Evolutionary conservation across 768 basidiomycete genomes (phyloP), one percentile per base, ranked within the genome.

Genomic region (Termitomyces sp.): DNA sequence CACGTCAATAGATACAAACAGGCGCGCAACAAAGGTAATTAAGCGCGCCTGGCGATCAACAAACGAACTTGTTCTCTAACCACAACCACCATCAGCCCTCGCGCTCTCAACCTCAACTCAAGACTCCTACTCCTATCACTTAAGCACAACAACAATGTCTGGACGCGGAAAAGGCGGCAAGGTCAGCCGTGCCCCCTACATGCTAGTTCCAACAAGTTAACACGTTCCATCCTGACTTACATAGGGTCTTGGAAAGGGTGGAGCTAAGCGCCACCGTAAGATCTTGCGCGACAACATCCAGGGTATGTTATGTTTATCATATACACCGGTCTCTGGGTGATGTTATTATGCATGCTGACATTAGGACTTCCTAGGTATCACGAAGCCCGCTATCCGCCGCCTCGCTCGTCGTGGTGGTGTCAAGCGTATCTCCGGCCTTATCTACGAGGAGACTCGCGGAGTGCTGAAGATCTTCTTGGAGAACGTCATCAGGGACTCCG

Each of bases 381-480:
- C 86, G 58, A 89, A 89, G 78, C 88, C 88, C 63, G 87, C 82
- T 69, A 83, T 93, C 70, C 89, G 89, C 76, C 90, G 91, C 79
- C 87, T 93, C 59, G 91, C 91, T 42, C 89, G 91, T 68, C 87
- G 91, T 82, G 91, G 92, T 68, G 92, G 92, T 84, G 91, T 94
- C 64, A 94, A 93, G 79, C 88, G 87, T 86, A 89, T 90, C 67
- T 88, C 85, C 42, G 88, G 88, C 59, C 79, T 91, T 58, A 91
- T 92, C 71, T 92, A 92, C 70, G 92, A 94, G 72, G 92, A 94
- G 80, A 93, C 92, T 27, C 90, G 92, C 70, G 90, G 91, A 75
- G 92, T 92, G 12, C 79, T 94, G 61, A 94, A 92, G 78, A 90
- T 92, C 66, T 92, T 91, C 82, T 80, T 90, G 34, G 89, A 90